phyloP scores from a whole-genome alignment of 169 alveolate species.

The Fabrea salina region DNA sequence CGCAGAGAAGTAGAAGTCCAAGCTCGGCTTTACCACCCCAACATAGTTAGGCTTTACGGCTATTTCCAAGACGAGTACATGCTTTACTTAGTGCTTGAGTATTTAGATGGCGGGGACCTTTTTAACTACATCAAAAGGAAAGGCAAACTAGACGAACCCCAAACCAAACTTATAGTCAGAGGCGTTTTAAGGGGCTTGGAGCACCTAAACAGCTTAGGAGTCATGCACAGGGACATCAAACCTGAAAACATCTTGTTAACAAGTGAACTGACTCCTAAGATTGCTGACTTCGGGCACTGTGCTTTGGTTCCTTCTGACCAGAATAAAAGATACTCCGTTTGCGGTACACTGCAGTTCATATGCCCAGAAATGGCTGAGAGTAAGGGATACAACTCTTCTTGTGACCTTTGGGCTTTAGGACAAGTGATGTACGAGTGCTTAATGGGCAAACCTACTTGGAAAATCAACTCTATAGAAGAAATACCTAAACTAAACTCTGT shows the following conservation, averaged over 20 bases:
- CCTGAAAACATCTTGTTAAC: constrained; percentile 85
- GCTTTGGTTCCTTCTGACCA: constrained; percentile 40
- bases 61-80: constrained; percentile 71
- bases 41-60: constrained; percentile 66
- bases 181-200: constrained; percentile 88
- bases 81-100: constrained; percentile 87
- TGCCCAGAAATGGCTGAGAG: constrained; percentile 92
- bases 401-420: constrained; percentile 90
- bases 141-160: constrained; percentile 57
- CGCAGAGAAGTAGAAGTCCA: too few species aligned
- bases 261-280: constrained; percentile 61
- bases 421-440: constrained; percentile 84
- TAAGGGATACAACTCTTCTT: constrained; percentile 84
- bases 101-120: constrained; percentile 83
- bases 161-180: constrained; percentile 71
- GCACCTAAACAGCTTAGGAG: constrained; percentile 75
- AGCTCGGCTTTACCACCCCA: constrained; percentile 47
- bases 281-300: constrained; percentile 88
- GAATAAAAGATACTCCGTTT: constrained; percentile 71
- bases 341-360: constrained; percentile 89
- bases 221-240: constrained; percentile 89
- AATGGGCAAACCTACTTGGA: constrained; percentile 88
- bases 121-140: constrained; percentile 74
- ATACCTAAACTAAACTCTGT: not conserved
- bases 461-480: constrained; percentile 33